These are phyloP conservation scores for Solanum chilense DNA, from an alignment of 257 asterid genomes.

Conservation along the genomic window DNA sequence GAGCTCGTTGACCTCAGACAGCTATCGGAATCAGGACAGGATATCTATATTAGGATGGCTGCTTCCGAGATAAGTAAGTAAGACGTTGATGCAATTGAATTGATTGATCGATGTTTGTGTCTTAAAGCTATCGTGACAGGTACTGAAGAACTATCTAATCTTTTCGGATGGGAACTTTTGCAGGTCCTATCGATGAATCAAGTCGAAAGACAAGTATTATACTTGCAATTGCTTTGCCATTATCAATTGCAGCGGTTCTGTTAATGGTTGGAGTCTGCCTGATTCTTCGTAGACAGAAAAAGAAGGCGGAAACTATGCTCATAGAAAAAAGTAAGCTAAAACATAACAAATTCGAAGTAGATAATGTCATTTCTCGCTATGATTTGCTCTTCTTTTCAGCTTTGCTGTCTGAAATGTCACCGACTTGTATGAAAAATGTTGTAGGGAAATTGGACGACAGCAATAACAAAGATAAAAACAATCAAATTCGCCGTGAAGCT, in stretches of 20 bases:
- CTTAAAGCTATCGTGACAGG: neutral
- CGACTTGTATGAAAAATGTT: neutral
- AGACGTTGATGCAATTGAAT: neutral
- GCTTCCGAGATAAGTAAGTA: conserved; percentile 16
- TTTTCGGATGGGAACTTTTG: neutral
- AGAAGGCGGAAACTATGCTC: neutral
- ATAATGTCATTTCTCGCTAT: neutral
- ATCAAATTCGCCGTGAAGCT: neutral
- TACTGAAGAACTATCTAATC: neutral
- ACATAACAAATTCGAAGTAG: neutral
- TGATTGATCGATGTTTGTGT: neutral
- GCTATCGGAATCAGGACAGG: conserved; percentile 11
- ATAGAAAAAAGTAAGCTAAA: neutral
- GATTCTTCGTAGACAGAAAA: neutral
- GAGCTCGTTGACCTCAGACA: conserved; percentile 20
- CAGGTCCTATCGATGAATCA: neutral
- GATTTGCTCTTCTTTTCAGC: neutral
- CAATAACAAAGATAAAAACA: neutral
- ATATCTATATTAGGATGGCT: conserved; percentile 17
- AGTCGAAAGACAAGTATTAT: neutral
- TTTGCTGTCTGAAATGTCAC: neutral
- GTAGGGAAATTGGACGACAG: neutral
- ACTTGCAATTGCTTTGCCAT: neutral
- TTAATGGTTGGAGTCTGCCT: neutral
- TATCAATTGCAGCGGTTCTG: neutral